Evolutionary conservation across 805 yeast genomes (phyloP).

Genomic region (Blastobotrys attinorum): DNA sequence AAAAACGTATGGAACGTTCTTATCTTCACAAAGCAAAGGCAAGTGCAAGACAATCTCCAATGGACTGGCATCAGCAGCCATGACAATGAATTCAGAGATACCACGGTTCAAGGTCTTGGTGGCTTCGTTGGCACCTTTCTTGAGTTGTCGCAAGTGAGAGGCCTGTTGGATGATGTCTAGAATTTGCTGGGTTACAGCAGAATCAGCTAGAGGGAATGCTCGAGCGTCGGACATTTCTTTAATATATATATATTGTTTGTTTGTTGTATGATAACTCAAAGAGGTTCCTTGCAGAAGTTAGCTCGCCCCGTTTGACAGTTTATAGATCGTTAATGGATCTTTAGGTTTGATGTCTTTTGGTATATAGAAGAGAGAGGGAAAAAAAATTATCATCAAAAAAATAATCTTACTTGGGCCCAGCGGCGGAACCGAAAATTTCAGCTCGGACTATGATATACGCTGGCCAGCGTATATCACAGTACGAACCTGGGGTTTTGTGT

Average conservation of each 20-base stretch:
- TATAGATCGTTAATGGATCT: neutral
- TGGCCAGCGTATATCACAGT: too few species aligned
- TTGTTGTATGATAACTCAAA: neutral
- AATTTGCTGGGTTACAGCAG: constrained; percentile 91
- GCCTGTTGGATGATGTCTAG: constrained; percentile 97
- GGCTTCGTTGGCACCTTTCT: constrained; percentile 99
- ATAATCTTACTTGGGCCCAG: too few species aligned
- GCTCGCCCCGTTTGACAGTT: constrained; percentile 25
- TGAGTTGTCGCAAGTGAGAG: constrained; percentile 94
- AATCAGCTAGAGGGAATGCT: constrained; percentile 98
- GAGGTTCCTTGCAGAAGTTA: constrained; percentile 29
- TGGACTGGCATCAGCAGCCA: constrained; percentile 99
- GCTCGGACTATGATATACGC: too few species aligned
- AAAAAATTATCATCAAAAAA: neutral
- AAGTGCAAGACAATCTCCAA: constrained; percentile 95
- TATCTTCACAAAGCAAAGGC: constrained; percentile 97
- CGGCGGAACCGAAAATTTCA: too few species aligned
- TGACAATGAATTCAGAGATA: constrained; percentile 96
- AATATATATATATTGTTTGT: neutral
- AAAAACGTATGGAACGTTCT: constrained; percentile 98
- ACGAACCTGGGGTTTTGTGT: too few species aligned
- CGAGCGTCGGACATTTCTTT: constrained; percentile 68
- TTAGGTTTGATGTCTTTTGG: too few species aligned
- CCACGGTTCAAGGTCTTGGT: constrained; percentile 99
- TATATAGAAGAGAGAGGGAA: neutral